Base-by-base conservation (phyloP, 306 rosid genomes). In the Comarum palustre region DNA sequence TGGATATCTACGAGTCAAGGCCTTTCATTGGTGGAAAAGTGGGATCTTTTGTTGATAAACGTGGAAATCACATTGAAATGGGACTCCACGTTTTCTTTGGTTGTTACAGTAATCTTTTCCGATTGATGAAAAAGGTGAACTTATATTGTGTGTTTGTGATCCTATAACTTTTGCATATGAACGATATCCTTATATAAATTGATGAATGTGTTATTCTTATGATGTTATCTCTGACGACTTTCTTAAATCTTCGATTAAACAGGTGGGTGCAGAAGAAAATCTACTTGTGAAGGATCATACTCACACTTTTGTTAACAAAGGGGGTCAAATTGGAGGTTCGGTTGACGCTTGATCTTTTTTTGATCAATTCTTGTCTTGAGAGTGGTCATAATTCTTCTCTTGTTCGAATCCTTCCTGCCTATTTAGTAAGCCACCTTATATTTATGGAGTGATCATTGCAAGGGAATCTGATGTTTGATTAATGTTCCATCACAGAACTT, bases 11-110 rank as follows among this genome's bases (percentile, higher is more conserved):
- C 20, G 99, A 94, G 71, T 94, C 97, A 3, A 88, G 97, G 77
- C 4, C 89, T 68, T 94, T 94, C 74, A 89, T 91, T 55, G 99
- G 99, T 31, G 99, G 99, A 39, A 94, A 94, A 88, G 99, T 94
- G 75, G 99, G 96, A 50, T 94, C 99, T 27, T 94, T 94, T 76
- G 96, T 94, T 69, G 99, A 94, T 83, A 90, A 66, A 80, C 78
- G 73, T 60, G 99, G 99, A 71, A 94, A 94, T 75, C 97, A 94
- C 82, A 88, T 94, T 77, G 99, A 94, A 82, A 94, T 94, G 99
- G 99, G 99, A 79, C 82, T 94, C 67, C 99, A 94, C 66, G 99
- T 94, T 70, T 94, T 94, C 87, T 94, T 94, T 47, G 99, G 99
- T 51, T 94, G 98, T 82, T 94, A 94, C 80, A 94, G 75, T 85